These are phyloP conservation scores for Decorospora gaudefroyi DNA, from an alignment of 2,329 filamentous ascomycete species.

Conservation along the genomic window DNA sequence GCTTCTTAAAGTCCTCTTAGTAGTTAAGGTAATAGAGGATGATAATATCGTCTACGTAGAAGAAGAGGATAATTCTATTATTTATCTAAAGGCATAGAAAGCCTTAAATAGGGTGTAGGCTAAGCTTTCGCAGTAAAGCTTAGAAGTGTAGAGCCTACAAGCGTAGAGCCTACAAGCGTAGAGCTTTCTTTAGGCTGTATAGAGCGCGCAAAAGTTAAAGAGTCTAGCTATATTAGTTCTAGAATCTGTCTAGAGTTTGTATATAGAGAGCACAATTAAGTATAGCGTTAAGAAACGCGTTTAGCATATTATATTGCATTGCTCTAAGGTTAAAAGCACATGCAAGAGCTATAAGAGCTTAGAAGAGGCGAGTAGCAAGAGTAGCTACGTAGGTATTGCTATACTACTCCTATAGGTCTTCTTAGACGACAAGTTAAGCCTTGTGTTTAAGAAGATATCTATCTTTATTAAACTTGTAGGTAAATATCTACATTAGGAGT, in stretches of 20 bases:
- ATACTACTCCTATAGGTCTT: conserved; percentile 1
- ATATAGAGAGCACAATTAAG: conserved; percentile 1
- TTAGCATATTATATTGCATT: conserved; percentile 3
- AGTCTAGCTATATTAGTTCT: neutral
- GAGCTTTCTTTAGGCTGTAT: conserved; percentile 5
- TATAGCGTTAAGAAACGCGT: conserved; percentile 4
- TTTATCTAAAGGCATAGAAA: conserved; percentile 5
- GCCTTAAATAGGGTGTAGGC: neutral
- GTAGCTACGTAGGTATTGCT: conserved; percentile 2
- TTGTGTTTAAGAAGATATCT: neutral
- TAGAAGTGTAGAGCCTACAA: neutral
- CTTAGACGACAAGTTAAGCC: neutral
- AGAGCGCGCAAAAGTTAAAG: conserved; percentile 2
- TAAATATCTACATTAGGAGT: conserved; percentile 8
- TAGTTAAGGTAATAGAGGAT: neutral
- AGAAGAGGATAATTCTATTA: neutral
- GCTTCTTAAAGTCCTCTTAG: neutral
- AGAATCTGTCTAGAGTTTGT: conserved; percentile 3
- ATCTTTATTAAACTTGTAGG: conserved; percentile 22
- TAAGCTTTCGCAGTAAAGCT: neutral
- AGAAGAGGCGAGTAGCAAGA: neutral
- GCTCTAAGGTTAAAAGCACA: conserved; percentile 4
- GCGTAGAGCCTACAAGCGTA: neutral
- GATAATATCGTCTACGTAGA: neutral
- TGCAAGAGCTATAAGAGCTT: neutral